phyloP scores from a whole-genome alignment of 2,329 filamentous ascomycete genomes.

The Hymenoscyphus albidus region DNA sequence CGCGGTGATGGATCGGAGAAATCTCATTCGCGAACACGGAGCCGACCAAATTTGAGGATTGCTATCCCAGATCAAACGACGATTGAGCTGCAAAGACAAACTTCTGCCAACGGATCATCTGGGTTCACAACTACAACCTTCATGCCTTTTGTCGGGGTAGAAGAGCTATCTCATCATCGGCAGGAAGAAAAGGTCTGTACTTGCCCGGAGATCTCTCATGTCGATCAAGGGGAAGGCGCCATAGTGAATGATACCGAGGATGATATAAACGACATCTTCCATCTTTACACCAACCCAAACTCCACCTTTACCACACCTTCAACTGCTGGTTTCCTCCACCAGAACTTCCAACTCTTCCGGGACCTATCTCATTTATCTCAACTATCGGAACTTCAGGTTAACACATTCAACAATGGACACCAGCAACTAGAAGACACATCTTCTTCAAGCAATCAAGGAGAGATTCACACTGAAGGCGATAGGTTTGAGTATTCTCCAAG shows the following conservation, averaged over 20 bases:
- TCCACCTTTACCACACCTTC: not conserved
- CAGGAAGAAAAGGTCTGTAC: not conserved
- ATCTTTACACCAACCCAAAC: constrained; percentile 3
- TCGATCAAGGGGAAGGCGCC: not conserved
- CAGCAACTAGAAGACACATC: not conserved
- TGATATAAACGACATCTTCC: not conserved
- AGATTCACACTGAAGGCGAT: not conserved
- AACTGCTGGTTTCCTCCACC: not conserved
- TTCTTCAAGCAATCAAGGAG: not conserved
- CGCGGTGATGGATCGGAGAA: not conserved
- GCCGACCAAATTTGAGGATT: not conserved
- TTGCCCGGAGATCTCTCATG: not conserved
- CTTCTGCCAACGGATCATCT: not conserved
- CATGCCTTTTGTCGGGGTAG: not conserved
- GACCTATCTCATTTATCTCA: not conserved
- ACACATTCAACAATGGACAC: not conserved
- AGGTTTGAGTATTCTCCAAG: not conserved
- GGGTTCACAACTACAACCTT: not conserved
- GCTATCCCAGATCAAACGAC: not conserved
- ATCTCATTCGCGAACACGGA: not conserved
- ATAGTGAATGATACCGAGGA: not conserved
- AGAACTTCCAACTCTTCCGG: not conserved
- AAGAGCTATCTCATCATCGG: not conserved
- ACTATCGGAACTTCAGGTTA: not conserved
- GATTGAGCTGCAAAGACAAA: not conserved